Percentiles rank a stretch among this genome's conserved stretches.
Evolutionary conservation across 176 grass and related monocot species (phyloP).

Genomic region (Oryza glaberrima): DNA sequence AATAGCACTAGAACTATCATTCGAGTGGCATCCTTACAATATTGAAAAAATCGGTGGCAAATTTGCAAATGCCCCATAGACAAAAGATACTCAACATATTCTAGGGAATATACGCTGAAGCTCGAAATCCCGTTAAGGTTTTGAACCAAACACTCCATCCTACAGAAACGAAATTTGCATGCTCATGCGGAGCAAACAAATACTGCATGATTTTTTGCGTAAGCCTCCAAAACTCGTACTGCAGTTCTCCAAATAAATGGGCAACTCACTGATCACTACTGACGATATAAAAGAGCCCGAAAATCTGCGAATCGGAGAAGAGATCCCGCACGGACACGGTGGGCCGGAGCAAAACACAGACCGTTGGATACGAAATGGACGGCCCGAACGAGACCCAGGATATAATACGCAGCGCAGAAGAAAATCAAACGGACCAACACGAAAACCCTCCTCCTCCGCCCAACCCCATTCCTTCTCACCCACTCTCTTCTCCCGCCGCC

Average conservation of each 20-base stretch:
- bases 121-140: neutral
- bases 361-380: neutral
- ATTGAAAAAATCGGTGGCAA: too few species aligned
- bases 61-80: neutral
- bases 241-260: neutral
- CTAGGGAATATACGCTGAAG: neutral
- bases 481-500: constrained; percentile 39
- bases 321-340: neutral
- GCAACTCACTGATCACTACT: neutral
- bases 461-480: neutral
- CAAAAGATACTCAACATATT: neutral
- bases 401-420: neutral
- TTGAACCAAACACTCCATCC: neutral
- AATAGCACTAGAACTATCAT: too few species aligned
- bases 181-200: neutral
- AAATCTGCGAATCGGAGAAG: neutral
- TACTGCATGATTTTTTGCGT: neutral
- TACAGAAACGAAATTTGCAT: neutral
- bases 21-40: too few species aligned
- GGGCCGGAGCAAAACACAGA: neutral
- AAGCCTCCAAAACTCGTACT: neutral
- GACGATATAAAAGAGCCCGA: neutral
- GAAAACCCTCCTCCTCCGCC: constrained; percentile 31
- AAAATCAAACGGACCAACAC: neutral
- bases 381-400: neutral